Conservation (phyloP, 129 eudicot species). For the Glebionis coronaria region DNA sequence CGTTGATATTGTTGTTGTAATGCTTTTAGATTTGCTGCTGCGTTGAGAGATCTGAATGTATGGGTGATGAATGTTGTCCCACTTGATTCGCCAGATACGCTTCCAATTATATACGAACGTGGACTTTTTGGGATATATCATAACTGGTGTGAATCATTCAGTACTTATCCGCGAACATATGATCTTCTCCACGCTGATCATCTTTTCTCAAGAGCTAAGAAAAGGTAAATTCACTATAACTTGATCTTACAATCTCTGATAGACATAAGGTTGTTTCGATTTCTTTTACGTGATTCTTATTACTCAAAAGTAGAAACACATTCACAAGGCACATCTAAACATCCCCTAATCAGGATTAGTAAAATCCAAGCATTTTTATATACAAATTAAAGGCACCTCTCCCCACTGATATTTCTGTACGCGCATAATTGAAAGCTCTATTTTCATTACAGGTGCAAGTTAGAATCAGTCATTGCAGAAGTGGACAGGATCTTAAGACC, state of each 20-base stretch:
- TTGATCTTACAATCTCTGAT: no score
- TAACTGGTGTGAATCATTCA: constrained; percentile 71
- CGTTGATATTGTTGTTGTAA: constrained; percentile 14
- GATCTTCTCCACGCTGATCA: constrained; percentile 74
- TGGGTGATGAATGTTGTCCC: constrained; percentile 75
- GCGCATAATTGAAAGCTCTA: no score
- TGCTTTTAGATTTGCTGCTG: constrained; percentile 58
- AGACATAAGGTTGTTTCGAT: no score
- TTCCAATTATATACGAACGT: constrained; percentile 61
- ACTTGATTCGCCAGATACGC: constrained; percentile 53
- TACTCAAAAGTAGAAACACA: no score
- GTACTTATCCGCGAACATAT: constrained; percentile 61
- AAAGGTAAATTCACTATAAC: constrained; percentile 33
- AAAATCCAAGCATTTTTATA: background rate
- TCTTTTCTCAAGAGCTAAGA: constrained; percentile 54
- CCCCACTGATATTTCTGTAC: no score
- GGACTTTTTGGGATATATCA: constrained; percentile 66
- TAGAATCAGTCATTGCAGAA: constrained; percentile 55
- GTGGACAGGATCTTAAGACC: constrained; percentile 62
- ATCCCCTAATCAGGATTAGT: background rate
- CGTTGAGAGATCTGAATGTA: constrained; percentile 46
- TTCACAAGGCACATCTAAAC: no score
- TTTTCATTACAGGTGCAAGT: constrained; percentile 43
- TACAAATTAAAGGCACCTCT: background rate
- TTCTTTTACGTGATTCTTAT: no score